Conservation (phyloP, 495 filamentous ascomycete genomes). For the Tetracladium setigerum region DNA sequence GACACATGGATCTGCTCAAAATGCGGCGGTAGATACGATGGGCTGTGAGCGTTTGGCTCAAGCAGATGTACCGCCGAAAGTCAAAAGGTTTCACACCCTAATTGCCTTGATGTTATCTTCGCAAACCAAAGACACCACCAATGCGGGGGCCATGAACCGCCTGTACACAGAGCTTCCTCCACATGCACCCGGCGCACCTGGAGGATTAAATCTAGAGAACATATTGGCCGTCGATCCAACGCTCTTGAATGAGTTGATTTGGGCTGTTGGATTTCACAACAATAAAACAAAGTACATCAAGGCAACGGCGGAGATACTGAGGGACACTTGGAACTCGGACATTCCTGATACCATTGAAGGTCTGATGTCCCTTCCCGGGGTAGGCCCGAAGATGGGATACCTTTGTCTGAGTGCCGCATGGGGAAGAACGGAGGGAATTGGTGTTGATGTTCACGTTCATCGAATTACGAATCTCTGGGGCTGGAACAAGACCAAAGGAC, state of each 20-base stretch:
- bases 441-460: constrained; percentile 66
- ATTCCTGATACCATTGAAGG: constrained; percentile 78
- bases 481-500: constrained; percentile 71
- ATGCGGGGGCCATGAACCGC: constrained; percentile 72
- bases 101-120: constrained; percentile 92
- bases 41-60: constrained; percentile 78
- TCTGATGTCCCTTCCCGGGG: constrained; percentile 75
- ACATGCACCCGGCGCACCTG: constrained; percentile 24
- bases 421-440: constrained; percentile 52
- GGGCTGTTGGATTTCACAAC: constrained; percentile 88
- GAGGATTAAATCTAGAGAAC: constrained; percentile 65
- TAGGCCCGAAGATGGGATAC: constrained; percentile 97
- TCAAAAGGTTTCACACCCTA: constrained; percentile 84
- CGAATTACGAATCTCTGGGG: constrained; percentile 95
- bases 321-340: constrained; percentile 61
- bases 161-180: constrained; percentile 67
- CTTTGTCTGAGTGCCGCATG: constrained; percentile 71
- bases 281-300: constrained; percentile 91
- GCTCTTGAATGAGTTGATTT: constrained; percentile 71
- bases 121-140: constrained; percentile 95
- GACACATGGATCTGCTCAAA: constrained; percentile 44
- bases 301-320: constrained; percentile 61
- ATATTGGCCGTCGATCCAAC: constrained; percentile 65
- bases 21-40: constrained; percentile 95
- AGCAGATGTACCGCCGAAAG: constrained; percentile 40